Evolutionary conservation across 2,329 filamentous ascomycete genomes (phyloP), one percentile per base, ranked within the genome.

Genomic region (Cordyceps farinosa): DNA sequence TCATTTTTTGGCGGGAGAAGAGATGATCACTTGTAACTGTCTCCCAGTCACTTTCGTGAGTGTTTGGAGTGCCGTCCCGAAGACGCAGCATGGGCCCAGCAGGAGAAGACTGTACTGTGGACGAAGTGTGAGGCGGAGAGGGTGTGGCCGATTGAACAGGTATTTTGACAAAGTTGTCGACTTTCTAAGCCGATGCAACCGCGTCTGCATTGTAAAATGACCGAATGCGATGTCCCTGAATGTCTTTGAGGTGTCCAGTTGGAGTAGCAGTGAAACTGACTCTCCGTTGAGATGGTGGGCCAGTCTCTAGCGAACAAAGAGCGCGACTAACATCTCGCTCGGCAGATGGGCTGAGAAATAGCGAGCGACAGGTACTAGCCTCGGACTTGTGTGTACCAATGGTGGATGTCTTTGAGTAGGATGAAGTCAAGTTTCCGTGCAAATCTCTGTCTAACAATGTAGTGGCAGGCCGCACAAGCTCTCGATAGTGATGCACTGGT

Each of bases 301-400:
- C 57, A 38, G 68, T 69, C 3, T 64, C 70, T 29, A 73, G 65
- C 27, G 69, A 71, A 34, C 72, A 74, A 27, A 81, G 73, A 8
- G 73, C 76, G 30, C 68, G 73, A 61, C 78, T 82, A 15, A 82
- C 73, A 11, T 82, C 78, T 61, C 76, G 72, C 65, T 82, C 79
- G 62, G 73, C 60, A 7, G 60, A 62, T 6, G 60, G 51, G 34
- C 60, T 62, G 44, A 62, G 60, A 40, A 62, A 62, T 10, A 62
- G 34, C 10, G 60, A 62, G 42, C 51, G 51, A 36, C 51, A 62
- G n/a, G 60, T 48, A n/a, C 60, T 62, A 10, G 32, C 40, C 5
- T 55, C 51, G 9, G 60, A 55, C 40, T 34, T 40, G 1, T 42
- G 40, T 17, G 51, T 51, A 22, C 32, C 44, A 40, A 55, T 74